These are phyloP conservation scores for Kodamaea plutei DNA, from an alignment of 1,139 yeast species.

Conservation along the genomic window DNA sequence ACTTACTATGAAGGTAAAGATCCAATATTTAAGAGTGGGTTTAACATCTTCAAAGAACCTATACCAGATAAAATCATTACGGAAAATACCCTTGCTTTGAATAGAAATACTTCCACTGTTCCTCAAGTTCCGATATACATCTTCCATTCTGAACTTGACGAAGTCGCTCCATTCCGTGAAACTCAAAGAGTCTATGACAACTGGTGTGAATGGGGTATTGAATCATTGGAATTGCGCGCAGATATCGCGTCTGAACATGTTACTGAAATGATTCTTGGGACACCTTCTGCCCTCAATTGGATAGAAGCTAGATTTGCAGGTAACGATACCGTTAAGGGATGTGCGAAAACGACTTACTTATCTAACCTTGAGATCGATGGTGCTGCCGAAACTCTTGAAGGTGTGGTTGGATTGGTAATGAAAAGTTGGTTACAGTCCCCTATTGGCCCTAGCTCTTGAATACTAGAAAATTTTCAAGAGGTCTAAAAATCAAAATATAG, in stretches of 20 bases:
- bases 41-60: constrained; percentile 16
- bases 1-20: constrained; percentile 17
- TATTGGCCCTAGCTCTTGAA: constrained; percentile 6
- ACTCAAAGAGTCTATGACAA: constrained; percentile 22
- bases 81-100: constrained; percentile 19
- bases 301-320: constrained; percentile 17
- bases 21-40: constrained; percentile 13
- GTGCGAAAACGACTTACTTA: constrained; percentile 18
- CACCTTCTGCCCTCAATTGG: constrained; percentile 17
- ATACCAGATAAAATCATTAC: constrained; percentile 13
- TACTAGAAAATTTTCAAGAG: no score
- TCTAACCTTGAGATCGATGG: constrained; percentile 18
- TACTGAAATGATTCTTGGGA: constrained; percentile 13
- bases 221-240: constrained; percentile 6
- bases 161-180: constrained; percentile 24
- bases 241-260: constrained; percentile 10
- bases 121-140: constrained; percentile 33
- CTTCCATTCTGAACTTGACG: constrained; percentile 30
- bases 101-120: constrained; percentile 12
- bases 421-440: constrained; percentile 5
- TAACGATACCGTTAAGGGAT: constrained; percentile 23
- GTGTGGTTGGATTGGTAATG: not conserved
- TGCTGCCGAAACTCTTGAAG: constrained; percentile 6
- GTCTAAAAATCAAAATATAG: no score
- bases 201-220: constrained; percentile 30